Base-by-base conservation (phyloP, 2,329 filamentous ascomycete genomes). In the Nemania bipapillata region DNA sequence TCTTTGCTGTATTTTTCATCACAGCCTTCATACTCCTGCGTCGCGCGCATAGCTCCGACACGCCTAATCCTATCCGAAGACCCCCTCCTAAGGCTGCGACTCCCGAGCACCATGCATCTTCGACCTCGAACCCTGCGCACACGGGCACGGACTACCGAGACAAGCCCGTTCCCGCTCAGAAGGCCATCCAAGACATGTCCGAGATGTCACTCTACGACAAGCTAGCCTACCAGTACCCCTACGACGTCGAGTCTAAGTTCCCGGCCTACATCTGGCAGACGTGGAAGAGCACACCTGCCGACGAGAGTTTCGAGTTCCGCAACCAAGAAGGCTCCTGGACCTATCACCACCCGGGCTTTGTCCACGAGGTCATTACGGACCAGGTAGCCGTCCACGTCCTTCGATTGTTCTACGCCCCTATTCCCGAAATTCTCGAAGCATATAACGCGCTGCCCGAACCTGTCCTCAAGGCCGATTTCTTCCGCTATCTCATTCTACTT, bases 181-280 rank as follows among this genome's bases (percentile, higher is more conserved):
- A 91, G 75, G 83, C 87, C 60, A 82, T 93, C 73, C 85, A 89
- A 62, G 91, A 95, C 79, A 86, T 92, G 77, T 89, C 89, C 66
- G 87, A 86, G 77, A 89, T 92, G 82, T 89, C 91, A 17, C 86
- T 94, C 61, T 85, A 84, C 85, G 91, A 87, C 83, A 97, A 96
- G 82, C 88, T 99, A 65, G 91, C 90, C 60, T 97, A 97, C 83
- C 92, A 96, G 75, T 98, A 96, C 81, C 93, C 94, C 22, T 99
- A 98, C 85, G 92, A 97, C 77, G 86, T 95, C 70, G 89, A 94
- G 77, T 81, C 86, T 74, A 97, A 95, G 80, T 98, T 98, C 80
- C 96, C 96, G 2, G 94, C 94, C 65, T 98, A 97, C 84, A 96
- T 99, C 78, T 99, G 96, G 96, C 96, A 99, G 85, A 99, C 96